These are phyloP conservation scores for Helianthus tuberosus DNA, from an alignment of 129 eudicot species.

Conservation along the genomic window DNA sequence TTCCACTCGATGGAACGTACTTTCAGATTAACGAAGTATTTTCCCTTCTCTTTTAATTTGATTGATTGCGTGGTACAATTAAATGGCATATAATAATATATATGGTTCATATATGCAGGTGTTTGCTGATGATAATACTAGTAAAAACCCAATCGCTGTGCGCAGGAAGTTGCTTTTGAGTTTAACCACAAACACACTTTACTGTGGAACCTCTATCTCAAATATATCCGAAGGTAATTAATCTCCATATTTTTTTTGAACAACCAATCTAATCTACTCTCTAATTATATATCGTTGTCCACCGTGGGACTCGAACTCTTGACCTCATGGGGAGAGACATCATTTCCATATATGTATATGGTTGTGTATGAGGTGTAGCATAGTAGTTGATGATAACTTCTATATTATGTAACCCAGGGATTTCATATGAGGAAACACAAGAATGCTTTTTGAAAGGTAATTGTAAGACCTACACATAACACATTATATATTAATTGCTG, in stretches of 20 bases:
- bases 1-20: slow-evolving; percentile 49
- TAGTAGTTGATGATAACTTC: neutral
- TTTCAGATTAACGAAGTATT: slow-evolving; percentile 58
- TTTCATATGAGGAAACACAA: no score
- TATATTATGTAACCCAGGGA: neutral
- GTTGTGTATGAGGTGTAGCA: neutral
- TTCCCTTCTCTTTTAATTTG: neutral
- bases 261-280: no score
- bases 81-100: no score
- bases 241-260: no score
- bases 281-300: no score
- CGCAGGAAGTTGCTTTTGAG: slow-evolving; percentile 15
- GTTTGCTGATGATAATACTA: slow-evolving; percentile 32
- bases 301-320: no score
- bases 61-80: neutral
- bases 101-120: slow-evolving; percentile 17
- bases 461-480: neutral
- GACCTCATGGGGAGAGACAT: no score
- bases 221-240: slow-evolving; percentile 31
- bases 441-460: neutral
- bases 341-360: neutral
- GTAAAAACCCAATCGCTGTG: slow-evolving; percentile 25
- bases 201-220: slow-evolving; percentile 29
- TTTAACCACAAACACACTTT: slow-evolving; percentile 21
- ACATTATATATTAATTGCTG: neutral